Base-by-base conservation (phyloP, 495 filamentous ascomycete species). In the Xylona heveae region DNA sequence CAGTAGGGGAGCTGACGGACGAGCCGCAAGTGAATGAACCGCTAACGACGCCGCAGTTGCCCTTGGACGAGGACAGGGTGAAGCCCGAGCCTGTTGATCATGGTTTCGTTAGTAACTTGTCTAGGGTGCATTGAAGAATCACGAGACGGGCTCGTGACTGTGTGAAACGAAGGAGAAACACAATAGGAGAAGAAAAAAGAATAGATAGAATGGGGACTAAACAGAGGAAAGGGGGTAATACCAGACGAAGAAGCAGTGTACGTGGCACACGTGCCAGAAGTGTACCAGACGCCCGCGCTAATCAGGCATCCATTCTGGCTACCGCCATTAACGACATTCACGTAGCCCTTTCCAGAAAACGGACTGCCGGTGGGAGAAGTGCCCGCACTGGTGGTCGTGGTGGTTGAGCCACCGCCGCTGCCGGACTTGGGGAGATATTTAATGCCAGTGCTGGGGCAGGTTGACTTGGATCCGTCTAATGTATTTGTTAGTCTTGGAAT, bases 261-360 rank as follows among this genome's bases (percentile, higher is more conserved):
- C 5, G 66, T 73, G 4, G 76, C 76, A 44, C 74, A 79, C 1
- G 73, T 74, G 0, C 76, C 75, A 9, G 56, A 59, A 0, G 57
- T 55, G 42, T 69, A 82, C 76, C 76, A 82, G 2, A 59, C 65
- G 7, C 76, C 76, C 6, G 47, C 53, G 40, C 68, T 68, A 49
- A 79, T 79, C 37, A 82, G 52, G 40, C 74, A 82, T 21, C 76
- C 75, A n/a, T 59, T 57, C 19, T 52, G 47, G 15, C 54, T 52
- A 13, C 64, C 64, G 14, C 45, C 39, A 0, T 56, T 61, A 4
- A 57, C 50, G 0, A 73, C 73, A 32, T 71, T 56, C 22, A 80
- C 43, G 37, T 63, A 64, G 3, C 72, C 76, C 29, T 49, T 61
- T 3, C 72, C 71, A 4, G 51, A 38, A 39, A 69, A 70, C 0